Base-by-base conservation (phyloP, 495 filamentous ascomycete species). In the Daldinia bambusicola region DNA sequence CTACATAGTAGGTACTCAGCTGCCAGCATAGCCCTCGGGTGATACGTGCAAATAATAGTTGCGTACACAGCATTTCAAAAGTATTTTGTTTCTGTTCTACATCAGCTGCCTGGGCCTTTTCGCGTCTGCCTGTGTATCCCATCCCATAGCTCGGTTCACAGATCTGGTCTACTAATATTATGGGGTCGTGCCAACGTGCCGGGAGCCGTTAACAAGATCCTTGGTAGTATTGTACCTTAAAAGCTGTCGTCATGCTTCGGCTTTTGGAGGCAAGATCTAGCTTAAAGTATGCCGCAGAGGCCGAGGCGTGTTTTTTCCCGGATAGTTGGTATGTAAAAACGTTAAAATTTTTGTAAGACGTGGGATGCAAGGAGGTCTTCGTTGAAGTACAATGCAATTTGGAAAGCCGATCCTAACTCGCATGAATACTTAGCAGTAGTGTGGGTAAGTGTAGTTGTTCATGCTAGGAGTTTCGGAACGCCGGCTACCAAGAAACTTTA, bases 361-460 rank as follows among this genome's bases (percentile, higher is more conserved):
- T 14, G 43, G 13, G 55, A 72, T 61, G 69, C 69, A 72, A 67
- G 69, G 69, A 68, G 69, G n/a, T 9, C 34, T 63, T 53, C 37
- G 60, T 63, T 64, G 32, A 55, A 56, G 34, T 63, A 66, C 30
- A 52, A 52, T 61, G 30, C 37, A 60, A 60, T 56, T 55, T 30
- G 16, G 20, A 50, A 55, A 10, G 36, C 22, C 9, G 55, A 66
- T 43, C 58, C 61, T 61, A 26, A 58, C 70, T 61, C 63, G 37
- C 16, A 36, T 41, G 26, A 45, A 37, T n/a, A 41, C 14, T 31
- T n/a, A 26, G 26, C 26, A 26, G 26, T 26, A 26, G 26, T 26
- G 26, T 26, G 26, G 26, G 26, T 26, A 26, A 26, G 26, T 26
- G 26, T 26, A 26, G 26, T 26, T 26, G 26, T 26, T 26, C 26